A percentile compares a stretch with the other conserved stretches of the same genome.
Conservation (phyloP, 2,329 filamentous ascomycete species). For the Celoporthe dispersa region DNA sequence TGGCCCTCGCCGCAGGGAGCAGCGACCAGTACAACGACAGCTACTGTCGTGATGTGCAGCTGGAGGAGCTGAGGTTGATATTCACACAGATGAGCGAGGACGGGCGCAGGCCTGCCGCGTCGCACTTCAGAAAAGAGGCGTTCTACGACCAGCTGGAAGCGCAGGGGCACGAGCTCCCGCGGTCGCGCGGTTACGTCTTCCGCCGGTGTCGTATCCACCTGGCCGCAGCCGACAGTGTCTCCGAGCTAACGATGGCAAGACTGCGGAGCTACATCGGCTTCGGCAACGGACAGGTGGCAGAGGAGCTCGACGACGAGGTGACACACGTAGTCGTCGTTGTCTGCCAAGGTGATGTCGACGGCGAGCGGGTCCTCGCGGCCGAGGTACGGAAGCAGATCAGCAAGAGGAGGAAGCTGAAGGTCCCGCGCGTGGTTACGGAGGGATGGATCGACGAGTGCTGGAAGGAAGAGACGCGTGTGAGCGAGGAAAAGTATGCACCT, state of each 20-base stretch:
- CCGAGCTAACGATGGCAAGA: constrained; percentile 44
- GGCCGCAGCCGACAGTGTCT: constrained; percentile 36
- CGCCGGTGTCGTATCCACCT: constrained; percentile 50
- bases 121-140: constrained; percentile 46
- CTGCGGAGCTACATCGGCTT: constrained; percentile 68
- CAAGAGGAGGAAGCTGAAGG: constrained; percentile 40
- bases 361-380: constrained; percentile 44
- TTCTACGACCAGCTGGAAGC: constrained; percentile 62
- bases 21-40: constrained; percentile 83
- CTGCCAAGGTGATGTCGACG: constrained; percentile 43
- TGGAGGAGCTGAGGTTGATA: constrained; percentile 45
- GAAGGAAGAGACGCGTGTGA: constrained; percentile 75
- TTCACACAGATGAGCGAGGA: constrained; percentile 40
- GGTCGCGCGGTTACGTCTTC: constrained; percentile 58
- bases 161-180: constrained; percentile 57
- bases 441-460: constrained; percentile 83
- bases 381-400: constrained; percentile 53
- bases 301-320: constrained; percentile 56
- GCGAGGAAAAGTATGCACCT: constrained; percentile 69
- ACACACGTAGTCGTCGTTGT: constrained; percentile 78
- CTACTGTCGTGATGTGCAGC: constrained; percentile 67
- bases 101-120: constrained; percentile 31
- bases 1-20: constrained; percentile 60
- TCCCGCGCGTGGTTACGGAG: constrained; percentile 71
- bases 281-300: constrained; percentile 64